phyloP scores from a whole-genome alignment of 495 filamentous ascomycete genomes.

The Halenospora varia region DNA sequence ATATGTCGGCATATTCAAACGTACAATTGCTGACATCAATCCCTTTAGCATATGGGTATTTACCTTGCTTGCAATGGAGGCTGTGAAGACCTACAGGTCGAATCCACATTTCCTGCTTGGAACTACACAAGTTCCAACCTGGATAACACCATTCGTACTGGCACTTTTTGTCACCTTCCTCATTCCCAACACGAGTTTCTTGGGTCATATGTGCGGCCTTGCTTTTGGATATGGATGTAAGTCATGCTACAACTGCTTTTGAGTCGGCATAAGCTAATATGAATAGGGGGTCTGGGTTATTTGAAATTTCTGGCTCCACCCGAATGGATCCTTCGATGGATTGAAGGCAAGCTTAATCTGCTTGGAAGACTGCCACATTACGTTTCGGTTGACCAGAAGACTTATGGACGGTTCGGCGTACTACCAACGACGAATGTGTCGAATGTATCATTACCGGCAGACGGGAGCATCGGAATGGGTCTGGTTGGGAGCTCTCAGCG shows the following conservation, averaged over 20 bases:
- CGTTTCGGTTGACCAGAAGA: slow-evolving; percentile 90
- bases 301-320: slow-evolving; percentile 81
- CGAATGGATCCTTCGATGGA: slow-evolving; percentile 73
- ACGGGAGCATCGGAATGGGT: slow-evolving; percentile 48
- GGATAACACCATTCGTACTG: slow-evolving; percentile 77
- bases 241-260: slow-evolving; percentile 26
- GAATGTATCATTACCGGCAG: slow-evolving; percentile 26
- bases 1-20: neutral
- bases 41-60: slow-evolving; percentile 79
- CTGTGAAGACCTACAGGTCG: slow-evolving; percentile 68
- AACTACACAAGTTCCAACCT: slow-evolving; percentile 79
- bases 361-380: slow-evolving; percentile 80
- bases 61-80: slow-evolving; percentile 75
- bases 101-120: slow-evolving; percentile 74
- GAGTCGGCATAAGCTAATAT: slow-evolving; percentile 20
- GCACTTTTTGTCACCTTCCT: slow-evolving; percentile 68
- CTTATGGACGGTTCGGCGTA: slow-evolving; percentile 90
- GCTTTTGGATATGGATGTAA: slow-evolving; percentile 80
- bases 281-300: slow-evolving; percentile 72
- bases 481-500: slow-evolving; percentile 60
- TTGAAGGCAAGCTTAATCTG: slow-evolving; percentile 81
- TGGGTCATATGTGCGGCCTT: slow-evolving; percentile 83
- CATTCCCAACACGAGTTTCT: slow-evolving; percentile 72
- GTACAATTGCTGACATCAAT: slow-evolving; percentile 1
- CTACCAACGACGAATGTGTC: slow-evolving; percentile 54